Evolutionary conservation across 2,329 filamentous ascomycete genomes (phyloP).

Genomic region (Teratosphaeria epicoccoides): DNA sequence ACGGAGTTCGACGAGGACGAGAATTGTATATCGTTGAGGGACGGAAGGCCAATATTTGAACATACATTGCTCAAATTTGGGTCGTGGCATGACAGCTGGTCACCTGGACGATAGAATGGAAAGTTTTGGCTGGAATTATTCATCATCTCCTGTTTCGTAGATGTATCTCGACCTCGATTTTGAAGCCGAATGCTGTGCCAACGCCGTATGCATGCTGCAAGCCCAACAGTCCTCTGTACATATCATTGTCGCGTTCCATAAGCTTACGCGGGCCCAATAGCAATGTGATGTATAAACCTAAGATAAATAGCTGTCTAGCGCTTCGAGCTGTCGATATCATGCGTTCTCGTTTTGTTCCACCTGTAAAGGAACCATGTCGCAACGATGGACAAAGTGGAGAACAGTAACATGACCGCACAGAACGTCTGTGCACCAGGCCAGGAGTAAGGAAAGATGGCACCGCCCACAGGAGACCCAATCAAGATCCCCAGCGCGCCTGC

Average conservation of each 20-base stretch:
- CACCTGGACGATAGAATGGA: background rate
- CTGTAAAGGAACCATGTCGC: constrained; percentile 13
- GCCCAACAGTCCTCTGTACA: background rate
- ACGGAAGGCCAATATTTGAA: background rate
- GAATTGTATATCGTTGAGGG: background rate
- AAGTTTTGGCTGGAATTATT: background rate
- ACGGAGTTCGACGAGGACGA: background rate
- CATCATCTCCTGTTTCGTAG: background rate
- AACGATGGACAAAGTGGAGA: constrained; percentile 16
- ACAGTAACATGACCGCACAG: constrained; percentile 19
- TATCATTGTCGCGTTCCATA: background rate
- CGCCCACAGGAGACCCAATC: constrained; percentile 26
- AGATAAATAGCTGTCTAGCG: background rate
- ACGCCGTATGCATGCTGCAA: background rate
- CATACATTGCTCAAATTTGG: background rate
- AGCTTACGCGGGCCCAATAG: too few relatives aligned
- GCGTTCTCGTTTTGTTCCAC: constrained; percentile 3
- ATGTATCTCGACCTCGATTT: background rate
- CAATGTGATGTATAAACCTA: too few relatives aligned
- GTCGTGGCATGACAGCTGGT: background rate
- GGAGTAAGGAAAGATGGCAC: constrained; percentile 20
- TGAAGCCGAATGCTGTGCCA: background rate
- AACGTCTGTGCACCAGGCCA: constrained; percentile 25
- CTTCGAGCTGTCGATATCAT: background rate
- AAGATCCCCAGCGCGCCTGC: constrained; percentile 24